These are phyloP conservation scores for Sporothrix humicola DNA, from an alignment of 2,329 filamentous ascomycete species.

Conservation along the genomic window DNA sequence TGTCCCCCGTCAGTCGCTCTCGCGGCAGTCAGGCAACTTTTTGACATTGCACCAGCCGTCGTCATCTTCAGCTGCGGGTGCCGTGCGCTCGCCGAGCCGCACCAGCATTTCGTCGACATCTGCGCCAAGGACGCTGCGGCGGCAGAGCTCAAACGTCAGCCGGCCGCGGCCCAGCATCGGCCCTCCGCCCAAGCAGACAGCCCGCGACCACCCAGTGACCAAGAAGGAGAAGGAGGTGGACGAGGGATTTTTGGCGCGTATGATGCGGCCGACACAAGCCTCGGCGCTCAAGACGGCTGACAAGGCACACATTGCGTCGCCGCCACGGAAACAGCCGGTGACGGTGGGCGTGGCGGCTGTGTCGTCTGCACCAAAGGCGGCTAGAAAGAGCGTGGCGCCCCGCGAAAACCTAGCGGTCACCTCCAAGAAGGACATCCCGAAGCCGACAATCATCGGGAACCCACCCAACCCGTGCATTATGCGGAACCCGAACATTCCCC, in stretches of 20 bases:
- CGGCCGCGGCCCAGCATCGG: constrained; percentile 60
- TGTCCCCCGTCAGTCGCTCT: constrained; percentile 49
- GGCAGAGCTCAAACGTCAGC: constrained; percentile 54
- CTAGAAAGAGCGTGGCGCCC: not conserved
- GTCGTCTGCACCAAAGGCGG: not conserved
- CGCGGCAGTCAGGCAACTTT: constrained; percentile 49
- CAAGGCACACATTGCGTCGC: constrained; percentile 54
- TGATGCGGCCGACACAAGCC: constrained; percentile 77
- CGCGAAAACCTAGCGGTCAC: not conserved
- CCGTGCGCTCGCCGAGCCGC: constrained; percentile 54
- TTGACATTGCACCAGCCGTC: constrained; percentile 43
- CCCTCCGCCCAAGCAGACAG: constrained; percentile 63
- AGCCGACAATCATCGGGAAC: not conserved
- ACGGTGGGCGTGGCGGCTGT: not conserved
- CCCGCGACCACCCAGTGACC: constrained; percentile 54
- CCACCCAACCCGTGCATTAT: not conserved
- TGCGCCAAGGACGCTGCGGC: constrained; percentile 44
- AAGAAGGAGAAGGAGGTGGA: constrained; percentile 64
- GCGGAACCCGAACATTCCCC: not conserved
- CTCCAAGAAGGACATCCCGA: not conserved
- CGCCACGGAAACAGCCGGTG: constrained; percentile 47
- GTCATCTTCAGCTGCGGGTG: constrained; percentile 36
- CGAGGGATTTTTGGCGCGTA: constrained; percentile 76
- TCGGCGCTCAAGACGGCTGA: constrained; percentile 72
- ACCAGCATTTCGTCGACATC: constrained; percentile 46